Base-by-base conservation (phyloP, 202 grass and related monocot genomes). In the Digitaria exilis region DNA sequence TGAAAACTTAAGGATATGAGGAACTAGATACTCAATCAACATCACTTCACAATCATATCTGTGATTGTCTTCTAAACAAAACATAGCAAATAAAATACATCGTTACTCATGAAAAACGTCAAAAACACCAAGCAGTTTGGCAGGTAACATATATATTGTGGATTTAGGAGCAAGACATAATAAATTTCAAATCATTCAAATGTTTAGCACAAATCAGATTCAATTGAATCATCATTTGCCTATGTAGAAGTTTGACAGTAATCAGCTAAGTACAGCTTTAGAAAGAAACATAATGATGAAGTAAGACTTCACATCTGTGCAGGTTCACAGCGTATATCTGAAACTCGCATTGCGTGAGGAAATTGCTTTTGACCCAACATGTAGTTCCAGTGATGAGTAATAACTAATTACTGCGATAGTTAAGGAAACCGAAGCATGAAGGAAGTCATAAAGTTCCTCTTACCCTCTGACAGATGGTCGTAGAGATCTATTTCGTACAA, bases 101-200 rank as follows among this genome's bases (percentile, higher is more conserved):
- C 1, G 65, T 37, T 30, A 66, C 50, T 16, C 14, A 14, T 4
- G 16, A 3, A 69, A 70, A 70, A 50, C 7, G 28, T 46, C 31
- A 31, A 65, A 70, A 70, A 22, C 37, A 42, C 13, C 32, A 84
- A 88, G 37, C 43, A 74, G 6, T 18, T 79, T 80, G 66, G 7
- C 34, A 60, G 16, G 37, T 17, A 16, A 70, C 37, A 66, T 63
- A 24, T 55, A 32, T 19, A 64, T 7, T n/a, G 64, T 17, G 11
- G 8, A 54, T 75, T 73, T 42, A 11, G 14, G 59, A 58, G 31
- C 31, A 41, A 25, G 72, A 26, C 18, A 39, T 48, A 62, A 15
- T 12, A 58, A 46, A 37, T 29, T 65, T 19, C 28, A 50, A 60
- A 66, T 49, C 11, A 61, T 58, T 61, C 18, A 22, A 68, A 13